A percentile compares a stretch with the other conserved stretches of the same genome.
Conservation (phyloP, 2,329 filamentous ascomycete species). For the Aspergillus floridensis region DNA sequence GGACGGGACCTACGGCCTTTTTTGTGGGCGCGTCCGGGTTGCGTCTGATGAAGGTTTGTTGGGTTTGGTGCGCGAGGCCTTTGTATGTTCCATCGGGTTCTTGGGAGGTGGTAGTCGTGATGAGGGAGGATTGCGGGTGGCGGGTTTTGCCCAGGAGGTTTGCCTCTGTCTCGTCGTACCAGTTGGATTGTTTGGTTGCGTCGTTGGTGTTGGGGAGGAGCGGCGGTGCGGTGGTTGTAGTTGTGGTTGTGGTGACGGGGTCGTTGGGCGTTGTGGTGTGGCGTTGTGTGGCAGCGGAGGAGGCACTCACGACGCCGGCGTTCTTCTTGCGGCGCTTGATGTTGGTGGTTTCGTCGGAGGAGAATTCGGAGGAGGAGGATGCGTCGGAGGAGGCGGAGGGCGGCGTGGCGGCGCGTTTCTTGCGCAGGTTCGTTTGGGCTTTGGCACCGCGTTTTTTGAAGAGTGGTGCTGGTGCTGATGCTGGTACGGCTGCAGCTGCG, state of each 20-base stretch:
- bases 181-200: slow-evolving; percentile 84
- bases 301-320: slow-evolving; percentile 59
- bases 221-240: slow-evolving; percentile 61
- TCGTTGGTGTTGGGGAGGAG: slow-evolving; percentile 66
- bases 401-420: slow-evolving; percentile 75
- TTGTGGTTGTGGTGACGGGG: slow-evolving; percentile 52
- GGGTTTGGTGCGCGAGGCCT: slow-evolving; percentile 66
- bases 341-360: slow-evolving; percentile 73
- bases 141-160: slow-evolving; percentile 40
- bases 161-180: slow-evolving; percentile 78
- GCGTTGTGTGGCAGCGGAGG: slow-evolving; percentile 40
- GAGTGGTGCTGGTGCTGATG: background rate
- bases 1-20: slow-evolving; percentile 73
- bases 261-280: slow-evolving; percentile 31
- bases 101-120: no score
- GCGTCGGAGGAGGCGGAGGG: slow-evolving; percentile 55
- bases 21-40: slow-evolving; percentile 70
- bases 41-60: slow-evolving; percentile 68
- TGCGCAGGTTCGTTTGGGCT: slow-evolving; percentile 72
- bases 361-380: slow-evolving; percentile 66
- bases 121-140: slow-evolving; percentile 13
- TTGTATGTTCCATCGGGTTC: slow-evolving; percentile 69
- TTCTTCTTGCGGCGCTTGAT: slow-evolving; percentile 77
- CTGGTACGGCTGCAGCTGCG: background rate
- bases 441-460: slow-evolving; percentile 88